A percentile compares a stretch with the other conserved stretches of the same genome.
phyloP scores from a whole-genome alignment of 2,329 filamentous ascomycete genomes.

The Thielaviopsis ethacetica region DNA sequence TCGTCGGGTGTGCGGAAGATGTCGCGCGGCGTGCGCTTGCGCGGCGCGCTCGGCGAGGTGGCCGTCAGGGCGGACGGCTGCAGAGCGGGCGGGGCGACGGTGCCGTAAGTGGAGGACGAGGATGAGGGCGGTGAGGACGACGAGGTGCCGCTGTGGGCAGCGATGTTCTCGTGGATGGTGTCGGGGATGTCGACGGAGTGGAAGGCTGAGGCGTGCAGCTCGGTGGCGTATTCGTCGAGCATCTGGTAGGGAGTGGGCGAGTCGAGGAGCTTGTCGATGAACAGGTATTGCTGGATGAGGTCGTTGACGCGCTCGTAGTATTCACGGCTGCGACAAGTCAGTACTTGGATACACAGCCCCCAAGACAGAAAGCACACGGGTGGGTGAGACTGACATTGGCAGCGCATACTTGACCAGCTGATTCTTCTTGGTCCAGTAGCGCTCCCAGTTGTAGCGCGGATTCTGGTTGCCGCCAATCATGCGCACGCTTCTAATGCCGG shows the following conservation, averaged over 20 bases:
- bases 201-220: constrained; percentile 39
- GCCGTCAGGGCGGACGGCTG: constrained; percentile 19
- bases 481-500: constrained; percentile 65
- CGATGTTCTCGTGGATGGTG: constrained; percentile 48
- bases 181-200: constrained; percentile 45
- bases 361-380: too few relatives aligned
- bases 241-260: constrained; percentile 84
- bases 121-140: too few relatives aligned
- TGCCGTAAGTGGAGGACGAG: background rate
- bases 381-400: constrained; percentile 41
- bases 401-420: constrained; percentile 56
- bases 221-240: constrained; percentile 67
- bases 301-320: constrained; percentile 87
- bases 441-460: constrained; percentile 70
- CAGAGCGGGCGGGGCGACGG: background rate
- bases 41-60: constrained; percentile 24
- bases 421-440: constrained; percentile 62
- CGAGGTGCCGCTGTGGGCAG: constrained; percentile 9
- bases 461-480: constrained; percentile 84
- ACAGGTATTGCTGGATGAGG: constrained; percentile 79
- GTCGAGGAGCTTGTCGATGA: constrained; percentile 80
- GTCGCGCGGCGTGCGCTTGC: constrained; percentile 70
- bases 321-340: constrained; percentile 36
- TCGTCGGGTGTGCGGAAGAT: constrained; percentile 62
- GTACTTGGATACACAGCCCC: background rate